Base-by-base conservation (phyloP, 306 rosid species). In the Cicer bijugum region DNA sequence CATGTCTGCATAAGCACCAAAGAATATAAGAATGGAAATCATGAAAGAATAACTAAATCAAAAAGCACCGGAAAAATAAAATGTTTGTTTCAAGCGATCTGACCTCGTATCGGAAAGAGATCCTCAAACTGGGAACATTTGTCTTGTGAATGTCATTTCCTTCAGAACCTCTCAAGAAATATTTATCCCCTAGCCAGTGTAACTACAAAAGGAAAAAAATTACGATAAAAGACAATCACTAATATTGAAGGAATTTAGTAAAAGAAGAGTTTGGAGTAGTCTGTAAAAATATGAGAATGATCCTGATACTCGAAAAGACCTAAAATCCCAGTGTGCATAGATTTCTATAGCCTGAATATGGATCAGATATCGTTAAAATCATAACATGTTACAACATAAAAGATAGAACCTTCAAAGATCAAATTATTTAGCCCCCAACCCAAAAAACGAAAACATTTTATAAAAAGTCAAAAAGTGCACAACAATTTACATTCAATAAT, bases 61-160 rank as follows among this genome's bases (percentile, higher is more conserved):
- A 71, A 33, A 16, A 37, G 53, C 50, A 38, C 10, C 7, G 12
- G 28, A 15, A 20, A 16, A 23, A 75, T 15, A 42, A 38, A 28
- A 75, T 12, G 77, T 71, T 83, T 67, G 52, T 52, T 9, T 38
- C 47, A 39, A 47, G 9, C 65, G 19, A 44, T 17, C 84, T 28
- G 75, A 79, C 97, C 85, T 82, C 85, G 0, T 85, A 20, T 58
- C 93, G 85, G 81, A 89, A 92, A 33, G 81, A 55, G 75, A 89
- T 85, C 86, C 96, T 84, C 53, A 82, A 39, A 55, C n/a, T 19
- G 53, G 97, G 97, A 8, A 92, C 96, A 63, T 92, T 92, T 39
- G 94, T 81, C 82, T 90, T 90, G 2, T 85, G 89, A 73, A 90
- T 85, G 83, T 92, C 88, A 80, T 92, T 92, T 81, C 97, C 96